Evolutionary conservation across 2,329 filamentous ascomycete genomes (phyloP).

Genomic region (Xylaria digitata): DNA sequence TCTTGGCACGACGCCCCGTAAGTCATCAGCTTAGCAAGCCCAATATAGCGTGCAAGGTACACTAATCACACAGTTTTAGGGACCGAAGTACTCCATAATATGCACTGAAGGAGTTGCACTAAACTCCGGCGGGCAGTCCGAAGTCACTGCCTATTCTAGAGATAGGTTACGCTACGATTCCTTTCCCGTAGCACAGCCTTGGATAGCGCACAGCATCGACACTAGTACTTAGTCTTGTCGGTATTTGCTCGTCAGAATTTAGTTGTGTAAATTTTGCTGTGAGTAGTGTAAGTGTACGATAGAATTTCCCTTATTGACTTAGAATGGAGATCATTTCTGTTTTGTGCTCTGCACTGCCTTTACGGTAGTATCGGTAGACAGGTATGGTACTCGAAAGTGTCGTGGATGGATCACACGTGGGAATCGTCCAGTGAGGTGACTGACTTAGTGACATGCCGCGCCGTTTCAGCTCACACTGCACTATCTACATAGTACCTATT

Average conservation of each 20-base stretch:
- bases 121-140: conserved; percentile 14
- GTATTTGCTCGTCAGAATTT: conserved; percentile 11
- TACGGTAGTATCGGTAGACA: too few relatives aligned
- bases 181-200: conserved; percentile 20
- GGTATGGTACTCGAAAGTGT: too few relatives aligned
- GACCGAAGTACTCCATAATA: not conserved
- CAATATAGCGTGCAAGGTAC: not conserved
- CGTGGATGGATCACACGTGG: too few relatives aligned
- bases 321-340: conserved; percentile 9
- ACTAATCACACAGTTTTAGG: conserved; percentile 15
- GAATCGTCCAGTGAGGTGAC: too few relatives aligned
- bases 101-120: conserved; percentile 23
- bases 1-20: conserved; percentile 23
- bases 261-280: not conserved
- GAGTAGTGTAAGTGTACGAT: not conserved
- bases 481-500: too few relatives aligned
- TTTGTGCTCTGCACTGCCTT: not conserved
- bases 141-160: not conserved
- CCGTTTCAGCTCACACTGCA: too few relatives aligned
- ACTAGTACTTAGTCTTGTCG: not conserved
- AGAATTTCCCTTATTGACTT: not conserved
- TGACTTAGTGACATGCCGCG: too few relatives aligned
- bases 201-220: too few relatives aligned
- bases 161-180: not conserved
- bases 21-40: conserved; percentile 23